phyloP scores from a whole-genome alignment of 2,329 filamentous ascomycete genomes.

The Camillea tinctor region DNA sequence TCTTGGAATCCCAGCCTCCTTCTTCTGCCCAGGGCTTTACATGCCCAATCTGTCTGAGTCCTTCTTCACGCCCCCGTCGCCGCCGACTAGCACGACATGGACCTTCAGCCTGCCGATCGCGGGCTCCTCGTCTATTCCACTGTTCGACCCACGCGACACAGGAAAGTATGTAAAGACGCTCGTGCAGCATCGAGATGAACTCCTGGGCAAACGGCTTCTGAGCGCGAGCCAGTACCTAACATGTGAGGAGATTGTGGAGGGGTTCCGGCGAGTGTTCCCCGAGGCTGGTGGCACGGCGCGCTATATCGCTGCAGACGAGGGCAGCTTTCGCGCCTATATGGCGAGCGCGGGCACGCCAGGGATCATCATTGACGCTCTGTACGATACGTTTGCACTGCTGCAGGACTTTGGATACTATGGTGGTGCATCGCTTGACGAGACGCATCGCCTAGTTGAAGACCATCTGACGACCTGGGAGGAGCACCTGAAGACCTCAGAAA shows the following conservation, averaged over 20 bases:
- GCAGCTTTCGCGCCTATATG: slow-evolving; percentile 40
- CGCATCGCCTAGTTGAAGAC: slow-evolving; percentile 37
- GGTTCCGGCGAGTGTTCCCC: slow-evolving; percentile 38
- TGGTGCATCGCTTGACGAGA: slow-evolving; percentile 41
- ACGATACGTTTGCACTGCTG: slow-evolving; percentile 53
- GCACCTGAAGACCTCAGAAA: slow-evolving; percentile 33
- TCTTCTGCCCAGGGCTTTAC: slow-evolving; percentile 52
- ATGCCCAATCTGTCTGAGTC: slow-evolving; percentile 48
- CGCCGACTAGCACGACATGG: slow-evolving; percentile 26
- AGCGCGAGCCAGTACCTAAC: slow-evolving; percentile 44
- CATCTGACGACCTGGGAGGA: slow-evolving; percentile 43
- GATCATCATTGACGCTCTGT: slow-evolving; percentile 45
- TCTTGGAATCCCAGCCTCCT: slow-evolving; percentile 46
- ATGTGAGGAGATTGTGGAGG: slow-evolving; percentile 37
- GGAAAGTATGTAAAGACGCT: slow-evolving; percentile 41
- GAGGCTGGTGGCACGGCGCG: slow-evolving; percentile 39
- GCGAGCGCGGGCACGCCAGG: slow-evolving; percentile 37
- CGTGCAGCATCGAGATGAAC: slow-evolving; percentile 33
- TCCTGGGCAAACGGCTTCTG: slow-evolving; percentile 43
- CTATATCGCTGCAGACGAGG: slow-evolving; percentile 37
- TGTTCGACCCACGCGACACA: slow-evolving; percentile 37
- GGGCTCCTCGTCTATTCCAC: slow-evolving; percentile 32
- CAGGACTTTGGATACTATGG: slow-evolving; percentile 53
- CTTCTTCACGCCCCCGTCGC: slow-evolving; percentile 27
- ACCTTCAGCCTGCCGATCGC: slow-evolving; percentile 34